Percentiles rank a stretch among this genome's conserved stretches.
Conservation (phyloP, 2,329 filamentous ascomycete genomes). For the Ophiostoma populinum region DNA sequence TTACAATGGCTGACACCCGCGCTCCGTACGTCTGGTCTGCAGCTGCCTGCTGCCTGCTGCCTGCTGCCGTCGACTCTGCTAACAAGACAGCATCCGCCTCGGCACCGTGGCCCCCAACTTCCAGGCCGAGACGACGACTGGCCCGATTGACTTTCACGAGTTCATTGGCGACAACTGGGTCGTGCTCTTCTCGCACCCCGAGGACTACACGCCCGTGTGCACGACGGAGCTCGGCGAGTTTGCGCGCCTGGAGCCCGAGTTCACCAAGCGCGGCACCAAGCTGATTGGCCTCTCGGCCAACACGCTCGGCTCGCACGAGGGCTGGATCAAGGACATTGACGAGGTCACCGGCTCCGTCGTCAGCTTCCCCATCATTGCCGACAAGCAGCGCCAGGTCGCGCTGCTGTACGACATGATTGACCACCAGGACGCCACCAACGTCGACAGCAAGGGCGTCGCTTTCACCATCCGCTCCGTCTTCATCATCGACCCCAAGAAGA, state of each 20-base stretch:
- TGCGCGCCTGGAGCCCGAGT: constrained; percentile 75
- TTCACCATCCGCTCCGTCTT: constrained; percentile 93
- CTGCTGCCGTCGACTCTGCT: not conserved
- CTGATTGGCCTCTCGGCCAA: constrained; percentile 84
- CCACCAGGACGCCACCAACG: constrained; percentile 66
- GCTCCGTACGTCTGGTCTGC: constrained; percentile 17
- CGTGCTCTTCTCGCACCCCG: constrained; percentile 70
- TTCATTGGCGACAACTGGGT: constrained; percentile 67
- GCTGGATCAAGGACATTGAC: constrained; percentile 82
- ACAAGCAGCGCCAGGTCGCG: constrained; percentile 61
- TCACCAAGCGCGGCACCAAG: constrained; percentile 73
- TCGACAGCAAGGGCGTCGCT: constrained; percentile 66
- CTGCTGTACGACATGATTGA: constrained; percentile 71
- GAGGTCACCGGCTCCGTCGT: constrained; percentile 57
- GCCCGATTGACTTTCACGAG: constrained; percentile 67
- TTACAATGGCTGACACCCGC: constrained; percentile 19
- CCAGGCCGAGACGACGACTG: constrained; percentile 61
- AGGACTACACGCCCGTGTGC: constrained; percentile 89
- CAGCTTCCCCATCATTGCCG: constrained; percentile 64
- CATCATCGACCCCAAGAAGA: constrained; percentile 87
- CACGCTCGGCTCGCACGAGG: constrained; percentile 64
- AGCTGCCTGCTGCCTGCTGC: not conserved
- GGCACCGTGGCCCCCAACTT: constrained; percentile 62
- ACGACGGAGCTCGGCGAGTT: constrained; percentile 88
- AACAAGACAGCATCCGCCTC: constrained; percentile 37